Evolutionary conservation across 2,329 filamentous ascomycete genomes (phyloP), one percentile per base, ranked within the genome.

Genomic region (Diaporthe citri): DNA sequence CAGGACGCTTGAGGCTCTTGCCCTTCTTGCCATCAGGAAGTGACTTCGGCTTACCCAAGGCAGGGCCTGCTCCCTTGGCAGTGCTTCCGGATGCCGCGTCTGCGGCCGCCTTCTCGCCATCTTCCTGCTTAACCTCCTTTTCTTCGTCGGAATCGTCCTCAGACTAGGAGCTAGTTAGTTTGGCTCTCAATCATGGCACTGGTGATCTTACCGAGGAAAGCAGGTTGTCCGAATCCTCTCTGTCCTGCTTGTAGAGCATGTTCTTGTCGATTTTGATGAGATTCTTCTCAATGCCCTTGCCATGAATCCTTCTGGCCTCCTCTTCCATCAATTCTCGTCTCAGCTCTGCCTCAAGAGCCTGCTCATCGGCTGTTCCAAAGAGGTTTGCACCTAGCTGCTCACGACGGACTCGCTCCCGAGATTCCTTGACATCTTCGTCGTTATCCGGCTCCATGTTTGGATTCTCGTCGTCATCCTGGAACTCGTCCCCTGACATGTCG

Each of bases 301-400:
- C 94, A 74, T 93, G 89, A 77, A 91, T 90, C 82, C 92, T 94
- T 76, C 91, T 87, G 76, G 91, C 88, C 74, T 94, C 89, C 78
- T 93, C 92, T 78, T 94, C 93, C 80, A 92, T 90, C 78, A 90
- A 86, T 79, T 93, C 85, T 79, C 94, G 92, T 77, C 94, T 90
- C 77, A 95, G 88, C 77, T 97, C 92, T 78, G 92, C 90, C 79
- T 96, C 93, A 6, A 95, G 90, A 81, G 93, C 91, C 59, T 90
- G 86, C 80, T 97, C 93, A 78, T 93, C 89, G 48, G 88, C 90
- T 17, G 91, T 88, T 59, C 91, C 91, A 79, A 97, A 98, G 2
- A 97, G 87, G 80, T 97, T 97, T 12, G 96, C 96, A 71, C 92
- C 92, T n/a, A 97, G 88, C 82, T 97, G 95, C 80, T 96, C 93